A percentile compares a stretch with the other conserved stretches of the same genome.
Conservation (phyloP, 2,329 filamentous ascomycete species). For the Fusarium pininemorale region DNA sequence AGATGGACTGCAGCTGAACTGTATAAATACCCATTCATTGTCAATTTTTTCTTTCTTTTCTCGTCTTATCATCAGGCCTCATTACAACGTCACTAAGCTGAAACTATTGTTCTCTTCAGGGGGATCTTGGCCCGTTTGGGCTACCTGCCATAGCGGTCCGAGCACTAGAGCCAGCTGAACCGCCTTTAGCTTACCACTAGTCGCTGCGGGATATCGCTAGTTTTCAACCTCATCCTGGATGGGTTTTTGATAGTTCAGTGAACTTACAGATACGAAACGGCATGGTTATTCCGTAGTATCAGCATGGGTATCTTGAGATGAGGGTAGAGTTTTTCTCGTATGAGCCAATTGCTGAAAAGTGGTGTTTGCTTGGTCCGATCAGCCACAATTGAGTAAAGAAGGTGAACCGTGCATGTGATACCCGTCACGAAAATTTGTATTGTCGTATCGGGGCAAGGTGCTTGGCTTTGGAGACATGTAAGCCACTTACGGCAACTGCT, state of each 20-base stretch:
- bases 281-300: neutral
- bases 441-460: no score
- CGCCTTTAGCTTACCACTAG: neutral
- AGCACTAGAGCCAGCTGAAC: neutral
- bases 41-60: neutral
- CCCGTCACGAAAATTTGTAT: no score
- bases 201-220: neutral
- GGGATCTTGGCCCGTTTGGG: neutral
- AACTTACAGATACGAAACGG: neutral
- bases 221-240: neutral
- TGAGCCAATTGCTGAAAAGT: no score
- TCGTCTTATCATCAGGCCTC: neutral
- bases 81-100: neutral
- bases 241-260: fast-evolving
- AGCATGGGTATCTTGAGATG: neutral
- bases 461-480: no score
- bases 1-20: no score
- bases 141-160: neutral
- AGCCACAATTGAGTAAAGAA: no score
- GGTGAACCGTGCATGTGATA: no score
- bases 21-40: neutral
- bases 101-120: neutral
- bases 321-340: no score
- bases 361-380: no score
- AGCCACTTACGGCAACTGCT: no score